Base-by-base conservation (phyloP, 176 grass and related monocot genomes). In the Chrysopogon serrulatus region DNA sequence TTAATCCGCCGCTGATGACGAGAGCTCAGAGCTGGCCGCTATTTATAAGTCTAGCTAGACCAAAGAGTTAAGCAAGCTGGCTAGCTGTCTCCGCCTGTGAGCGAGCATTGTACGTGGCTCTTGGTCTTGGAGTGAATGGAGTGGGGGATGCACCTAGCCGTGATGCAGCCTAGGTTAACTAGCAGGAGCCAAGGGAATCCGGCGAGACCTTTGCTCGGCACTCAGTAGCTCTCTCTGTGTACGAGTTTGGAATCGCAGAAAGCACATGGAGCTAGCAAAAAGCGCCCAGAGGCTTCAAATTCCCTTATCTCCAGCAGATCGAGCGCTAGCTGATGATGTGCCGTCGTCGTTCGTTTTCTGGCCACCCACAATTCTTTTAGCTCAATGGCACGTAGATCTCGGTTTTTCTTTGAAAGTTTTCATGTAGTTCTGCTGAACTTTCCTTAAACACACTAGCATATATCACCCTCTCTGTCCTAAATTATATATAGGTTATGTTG, bases 1-100 rank as follows among this genome's bases (percentile, higher is more conserved):
- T 65, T 85, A 79, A 71, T 83, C 77, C 34, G 36, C 74, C 41
- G 11, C 7, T 86, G 88, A 18, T 84, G 86, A 61, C 68, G 69
- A 87, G 83, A 89, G 71, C 56, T 83, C 64, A 78, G 69, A 90
- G 54, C 4, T 4, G 24, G 12, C 54, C 36, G 80, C 89, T 87
- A 92, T 92, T 90, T 95, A 92, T 95, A 92, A 69, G 87, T 73
- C 23, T 47, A 37, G 5, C 17, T 24, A 66, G 12, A 78, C 42
- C 35, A n/a, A 16, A 33, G 54, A 61, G 74, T 39, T 40, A n/a
- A 40, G 35, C 36, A 44, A n/a, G 39, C 37, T 31, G 49, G 17
- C 8, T 80, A 43, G 39, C 39, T 67, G 19, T 26, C 74, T 32
- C 32, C 32, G 86, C 66, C 4, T 88, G 51, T 10, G 40, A 10